Base-by-base conservation (phyloP, 2,329 filamentous ascomycete species). In the Penicillium hordei region DNA sequence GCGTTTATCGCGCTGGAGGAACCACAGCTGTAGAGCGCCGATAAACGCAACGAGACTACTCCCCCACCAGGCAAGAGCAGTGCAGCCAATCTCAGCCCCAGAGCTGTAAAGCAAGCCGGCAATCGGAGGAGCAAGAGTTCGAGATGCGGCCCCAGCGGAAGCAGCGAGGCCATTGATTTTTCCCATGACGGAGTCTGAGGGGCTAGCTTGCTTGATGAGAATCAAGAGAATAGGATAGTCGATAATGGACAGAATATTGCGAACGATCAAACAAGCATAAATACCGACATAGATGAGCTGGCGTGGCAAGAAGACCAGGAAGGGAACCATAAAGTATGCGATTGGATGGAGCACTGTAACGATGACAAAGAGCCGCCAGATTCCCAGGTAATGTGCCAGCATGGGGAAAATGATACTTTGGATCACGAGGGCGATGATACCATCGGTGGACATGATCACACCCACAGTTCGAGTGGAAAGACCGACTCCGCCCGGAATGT, bases 91-190 rank as follows among this genome's bases (percentile, higher is more conserved):
- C 25, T 81, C 74, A 33, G 80, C 82, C 5, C 86, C 86, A 3
- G 84, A 68, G 17, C 85, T 84, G 65, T 90, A 91, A 5, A 91
- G 78, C 33, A 86, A 80, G 2, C 88, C 88, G 2, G 86, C 86
- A 29, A 90, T 73, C 0, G 88, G 88, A 23, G 87, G 88, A 1
- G 87, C 86, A 39, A 90, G 70, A 0, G 86, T 90, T n/a, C 88
- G 81, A 58, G 86, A 87, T 5, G 86, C 83, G 21, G 88, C 89
- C n/a, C 87, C 88, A 1, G 85, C 87, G 3, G 85, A 88, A 59
- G 89, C 89, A 48, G 88, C 87, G 9, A 90, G 75, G 0, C 88
- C 88, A 61, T 91, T 91, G 71, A 91, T 88, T 65, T 84, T 86
- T 1, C 88, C 88, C 17, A 91, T 78, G 5, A 85, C 82, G 1